phyloP scores from a whole-genome alignment of 1,284 basidiomycete genomes.

The Trametes sp. region DNA sequence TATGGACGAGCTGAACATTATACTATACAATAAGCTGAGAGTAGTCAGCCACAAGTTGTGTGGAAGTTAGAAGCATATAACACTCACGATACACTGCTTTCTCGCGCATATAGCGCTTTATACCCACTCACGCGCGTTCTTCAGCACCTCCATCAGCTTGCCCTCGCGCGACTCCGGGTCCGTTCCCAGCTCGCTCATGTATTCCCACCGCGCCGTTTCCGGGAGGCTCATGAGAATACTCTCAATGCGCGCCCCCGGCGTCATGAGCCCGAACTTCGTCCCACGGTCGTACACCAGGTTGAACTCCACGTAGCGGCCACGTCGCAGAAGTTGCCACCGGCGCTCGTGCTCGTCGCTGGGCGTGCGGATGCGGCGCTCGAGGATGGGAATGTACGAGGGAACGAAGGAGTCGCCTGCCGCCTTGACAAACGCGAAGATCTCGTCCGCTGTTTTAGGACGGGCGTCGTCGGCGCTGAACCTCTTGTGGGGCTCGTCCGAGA shows the following conservation, averaged over 20 bases:
- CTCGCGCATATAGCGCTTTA: constrained; percentile 29
- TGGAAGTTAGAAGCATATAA: neutral
- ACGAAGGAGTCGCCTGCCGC: constrained; percentile 80
- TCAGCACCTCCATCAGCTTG: constrained; percentile 73
- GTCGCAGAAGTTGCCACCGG: constrained; percentile 89
- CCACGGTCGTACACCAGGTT: constrained; percentile 91
- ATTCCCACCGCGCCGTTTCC: constrained; percentile 93
- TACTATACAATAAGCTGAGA: neutral
- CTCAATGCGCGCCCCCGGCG: constrained; percentile 92
- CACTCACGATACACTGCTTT: neutral
- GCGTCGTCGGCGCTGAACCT: constrained; percentile 55
- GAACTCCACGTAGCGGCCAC: constrained; percentile 95
- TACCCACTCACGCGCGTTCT: constrained; percentile 77
- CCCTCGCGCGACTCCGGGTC: constrained; percentile 77
- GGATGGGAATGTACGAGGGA: constrained; percentile 89
- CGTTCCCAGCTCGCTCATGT: constrained; percentile 82
- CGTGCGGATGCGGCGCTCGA: constrained; percentile 62
- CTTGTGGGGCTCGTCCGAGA: constrained; percentile 66
- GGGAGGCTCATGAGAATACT: constrained; percentile 94
- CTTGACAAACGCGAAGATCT: constrained; percentile 81
- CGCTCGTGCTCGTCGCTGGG: constrained; percentile 72
- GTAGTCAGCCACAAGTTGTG: neutral
- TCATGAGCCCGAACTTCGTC: constrained; percentile 89
- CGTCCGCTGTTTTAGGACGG: constrained; percentile 63
- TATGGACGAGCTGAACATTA: neutral